Conservation (phyloP, 163 green algal species). For the Coccomyxa subellipsoidea region DNA sequence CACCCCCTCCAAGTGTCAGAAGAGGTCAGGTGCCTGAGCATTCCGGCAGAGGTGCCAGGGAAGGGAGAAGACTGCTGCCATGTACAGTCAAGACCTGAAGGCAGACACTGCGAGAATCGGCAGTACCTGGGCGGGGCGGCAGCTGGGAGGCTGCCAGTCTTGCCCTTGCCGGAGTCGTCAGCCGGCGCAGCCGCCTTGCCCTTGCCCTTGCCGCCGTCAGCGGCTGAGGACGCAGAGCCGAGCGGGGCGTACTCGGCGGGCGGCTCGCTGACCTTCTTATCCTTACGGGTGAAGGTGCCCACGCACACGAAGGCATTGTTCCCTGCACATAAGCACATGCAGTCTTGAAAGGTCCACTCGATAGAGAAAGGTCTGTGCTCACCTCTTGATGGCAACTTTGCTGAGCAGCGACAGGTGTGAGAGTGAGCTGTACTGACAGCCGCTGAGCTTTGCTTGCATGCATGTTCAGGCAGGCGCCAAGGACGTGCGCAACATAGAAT, state of each 20-base stretch:
- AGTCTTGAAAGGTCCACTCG: background rate
- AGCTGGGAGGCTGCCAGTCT: background rate
- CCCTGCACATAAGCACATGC: constrained; percentile 12
- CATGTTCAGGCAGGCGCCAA: too few relatives aligned
- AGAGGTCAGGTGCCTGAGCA: too few relatives aligned
- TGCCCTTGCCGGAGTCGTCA: background rate
- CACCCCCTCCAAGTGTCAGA: too few relatives aligned
- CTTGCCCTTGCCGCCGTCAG: constrained; percentile 29
- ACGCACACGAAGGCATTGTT: constrained; percentile 50
- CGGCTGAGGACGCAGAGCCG: too few relatives aligned
- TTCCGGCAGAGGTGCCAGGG: too few relatives aligned
- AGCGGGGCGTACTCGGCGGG: constrained; percentile 14
- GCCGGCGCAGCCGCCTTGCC: background rate
- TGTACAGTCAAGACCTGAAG: background rate
- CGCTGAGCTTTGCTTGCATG: too few relatives aligned
- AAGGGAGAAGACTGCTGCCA: too few relatives aligned
- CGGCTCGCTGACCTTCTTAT: constrained; percentile 31
- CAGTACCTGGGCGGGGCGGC: background rate
- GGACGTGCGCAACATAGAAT: too few relatives aligned
- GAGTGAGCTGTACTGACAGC: too few relatives aligned
- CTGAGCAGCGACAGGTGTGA: too few relatives aligned
- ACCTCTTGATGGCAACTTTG: too few relatives aligned
- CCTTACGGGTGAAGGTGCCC: constrained; percentile 51
- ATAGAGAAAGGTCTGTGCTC: too few relatives aligned
- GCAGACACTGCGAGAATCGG: background rate